phyloP scores from a whole-genome alignment of 1,139 yeast genomes.

The Pichia sp. region DNA sequence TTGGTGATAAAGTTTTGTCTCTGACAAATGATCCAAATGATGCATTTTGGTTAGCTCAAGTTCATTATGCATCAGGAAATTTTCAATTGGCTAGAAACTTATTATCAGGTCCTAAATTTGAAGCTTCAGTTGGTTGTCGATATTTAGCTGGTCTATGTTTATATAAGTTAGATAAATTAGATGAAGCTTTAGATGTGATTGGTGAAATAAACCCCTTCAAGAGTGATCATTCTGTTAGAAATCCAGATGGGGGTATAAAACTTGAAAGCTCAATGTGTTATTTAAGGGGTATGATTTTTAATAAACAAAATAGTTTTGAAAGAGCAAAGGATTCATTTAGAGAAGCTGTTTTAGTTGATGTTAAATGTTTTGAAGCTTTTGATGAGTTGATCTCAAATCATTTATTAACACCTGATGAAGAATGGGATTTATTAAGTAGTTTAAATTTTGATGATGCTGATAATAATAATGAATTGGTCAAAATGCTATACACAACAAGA shows the following conservation, averaged over 20 bases:
- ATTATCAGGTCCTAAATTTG: slow-evolving; percentile 31
- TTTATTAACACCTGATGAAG: slow-evolving; percentile 77
- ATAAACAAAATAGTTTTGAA: slow-evolving; percentile 79
- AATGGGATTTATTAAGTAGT: slow-evolving; percentile 69
- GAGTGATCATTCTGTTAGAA: slow-evolving; percentile 30
- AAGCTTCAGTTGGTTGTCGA: slow-evolving; percentile 58
- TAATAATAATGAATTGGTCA: slow-evolving; percentile 74
- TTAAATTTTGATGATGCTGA: slow-evolving; percentile 71
- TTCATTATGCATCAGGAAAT: slow-evolving; percentile 66
- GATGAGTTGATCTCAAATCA: slow-evolving; percentile 69
- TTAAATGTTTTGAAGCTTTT: slow-evolving; percentile 90
- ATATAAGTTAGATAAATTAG: slow-evolving; percentile 70
- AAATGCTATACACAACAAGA: slow-evolving; percentile 66
- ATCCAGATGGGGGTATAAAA: slow-evolving; percentile 70
- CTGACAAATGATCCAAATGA: slow-evolving; percentile 82
- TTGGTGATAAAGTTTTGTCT: slow-evolving; percentile 85
- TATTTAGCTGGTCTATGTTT: slow-evolving; percentile 76
- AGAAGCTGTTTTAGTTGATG: slow-evolving; percentile 84
- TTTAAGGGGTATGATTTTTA: slow-evolving; percentile 75
- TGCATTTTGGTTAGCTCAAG: slow-evolving; percentile 96
- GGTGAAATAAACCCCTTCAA: slow-evolving; percentile 79
- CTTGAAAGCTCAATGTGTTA: slow-evolving; percentile 85
- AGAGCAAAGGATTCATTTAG: slow-evolving; percentile 81
- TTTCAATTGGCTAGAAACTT: slow-evolving; percentile 74
- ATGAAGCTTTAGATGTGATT: slow-evolving; percentile 79